A percentile compares a stretch with the other conserved stretches of the same genome.
Conservation (phyloP, 257 asterid genomes). For the Ocimum tenuiflorum region DNA sequence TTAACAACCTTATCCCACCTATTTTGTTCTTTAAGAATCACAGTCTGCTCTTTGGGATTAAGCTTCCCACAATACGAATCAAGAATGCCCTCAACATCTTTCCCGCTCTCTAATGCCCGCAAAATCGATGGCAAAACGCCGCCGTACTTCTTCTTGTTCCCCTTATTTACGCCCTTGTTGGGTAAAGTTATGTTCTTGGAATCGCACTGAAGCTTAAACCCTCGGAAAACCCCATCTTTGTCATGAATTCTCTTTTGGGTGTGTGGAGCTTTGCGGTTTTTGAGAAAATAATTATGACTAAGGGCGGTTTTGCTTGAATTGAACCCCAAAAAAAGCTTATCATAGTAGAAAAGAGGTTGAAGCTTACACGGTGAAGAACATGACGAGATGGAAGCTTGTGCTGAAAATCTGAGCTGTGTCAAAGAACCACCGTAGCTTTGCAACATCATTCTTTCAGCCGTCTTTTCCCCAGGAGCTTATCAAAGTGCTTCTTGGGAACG, state of each 20-base stretch:
- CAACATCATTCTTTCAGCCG: conserved; percentile 22
- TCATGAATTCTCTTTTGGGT: conserved; percentile 26
- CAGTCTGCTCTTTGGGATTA: conserved; percentile 72
- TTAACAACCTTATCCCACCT: conserved; percentile 71
- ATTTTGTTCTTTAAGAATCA: conserved; percentile 79
- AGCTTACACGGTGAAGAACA: conserved; percentile 46
- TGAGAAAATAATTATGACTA: conserved; percentile 8
- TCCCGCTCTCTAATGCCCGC: conserved; percentile 47
- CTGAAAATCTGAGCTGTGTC: conserved; percentile 24
- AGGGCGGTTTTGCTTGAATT: conserved; percentile 16
- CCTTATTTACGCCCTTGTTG: conserved; percentile 31
- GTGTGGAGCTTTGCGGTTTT: conserved; percentile 10
- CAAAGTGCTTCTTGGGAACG: too few relatives aligned
- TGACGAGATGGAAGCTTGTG: conserved; percentile 23
- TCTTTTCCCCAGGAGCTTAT: too few relatives aligned
- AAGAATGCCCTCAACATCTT: conserved; percentile 57
- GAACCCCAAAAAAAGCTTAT: conserved; percentile 40
- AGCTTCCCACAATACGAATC: conserved; percentile 53
- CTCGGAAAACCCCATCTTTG: conserved; percentile 31
- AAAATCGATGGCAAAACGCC: conserved; percentile 64
- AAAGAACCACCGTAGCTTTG: conserved; percentile 23
- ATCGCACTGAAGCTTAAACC: conserved; percentile 46
- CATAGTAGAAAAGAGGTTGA: conserved; percentile 33
- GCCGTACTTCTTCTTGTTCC: conserved; percentile 49
- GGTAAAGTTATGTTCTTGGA: conserved; percentile 42